These are phyloP conservation scores for Naumovozyma baii DNA, from an alignment of 805 yeast genomes.

Conservation along the genomic window DNA sequence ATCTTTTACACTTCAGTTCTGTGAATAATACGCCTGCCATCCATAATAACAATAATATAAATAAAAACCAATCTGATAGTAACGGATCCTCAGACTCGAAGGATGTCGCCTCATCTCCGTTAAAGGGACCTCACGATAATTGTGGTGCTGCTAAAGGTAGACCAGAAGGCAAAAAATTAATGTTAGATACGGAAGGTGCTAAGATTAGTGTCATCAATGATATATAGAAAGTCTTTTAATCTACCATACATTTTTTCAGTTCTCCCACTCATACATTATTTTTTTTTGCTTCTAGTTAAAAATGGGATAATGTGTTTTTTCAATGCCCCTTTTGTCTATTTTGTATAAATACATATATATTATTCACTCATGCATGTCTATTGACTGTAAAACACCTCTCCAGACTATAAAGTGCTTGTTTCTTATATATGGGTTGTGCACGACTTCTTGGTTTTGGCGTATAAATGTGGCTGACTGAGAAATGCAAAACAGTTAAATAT, in stretches of 20 bases:
- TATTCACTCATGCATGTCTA: background rate
- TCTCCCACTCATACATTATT: background rate
- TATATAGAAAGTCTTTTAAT: background rate
- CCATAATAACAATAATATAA: slow-evolving; percentile 2
- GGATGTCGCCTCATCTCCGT: slow-evolving; percentile 22
- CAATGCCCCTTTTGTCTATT: background rate
- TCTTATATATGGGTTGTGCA: no score
- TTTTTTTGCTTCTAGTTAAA: background rate
- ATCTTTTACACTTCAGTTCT: slow-evolving; percentile 69
- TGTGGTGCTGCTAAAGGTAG: background rate
- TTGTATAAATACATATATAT: background rate
- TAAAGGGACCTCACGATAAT: slow-evolving; percentile 14
- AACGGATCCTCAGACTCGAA: slow-evolving; percentile 3
- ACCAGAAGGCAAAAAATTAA: slow-evolving; percentile 13
- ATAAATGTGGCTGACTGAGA: no score
- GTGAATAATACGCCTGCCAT: slow-evolving; percentile 30
- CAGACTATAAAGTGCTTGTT: no score
- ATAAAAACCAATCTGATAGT: slow-evolving; percentile 1
- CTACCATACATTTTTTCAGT: background rate
- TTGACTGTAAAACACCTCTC: no score
- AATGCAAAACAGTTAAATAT: no score
- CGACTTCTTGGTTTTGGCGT: no score
- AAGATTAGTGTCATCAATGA: slow-evolving; percentile 23
- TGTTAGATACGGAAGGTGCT: slow-evolving; percentile 27
- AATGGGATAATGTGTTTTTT: background rate